phyloP scores from a whole-genome alignment of 768 basidiomycete genomes.

The Naganishia vishniacii region DNA sequence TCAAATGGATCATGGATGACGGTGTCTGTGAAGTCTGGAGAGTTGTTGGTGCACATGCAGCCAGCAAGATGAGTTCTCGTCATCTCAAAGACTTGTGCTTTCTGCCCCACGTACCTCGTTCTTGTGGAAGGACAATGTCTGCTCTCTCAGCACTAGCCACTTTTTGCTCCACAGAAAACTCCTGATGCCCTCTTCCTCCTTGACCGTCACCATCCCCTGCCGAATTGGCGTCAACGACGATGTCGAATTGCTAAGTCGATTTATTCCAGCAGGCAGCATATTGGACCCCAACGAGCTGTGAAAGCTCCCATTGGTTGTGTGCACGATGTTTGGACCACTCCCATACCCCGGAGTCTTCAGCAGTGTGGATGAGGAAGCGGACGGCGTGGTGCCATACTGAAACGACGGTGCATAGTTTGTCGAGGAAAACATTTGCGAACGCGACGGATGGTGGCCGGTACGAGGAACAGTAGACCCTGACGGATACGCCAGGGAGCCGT shows the following conservation, averaged over 20 bases:
- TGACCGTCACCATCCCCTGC: conserved; percentile 69
- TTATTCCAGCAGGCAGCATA: conserved; percentile 16
- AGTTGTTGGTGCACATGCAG: neutral
- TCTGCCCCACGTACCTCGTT: conserved; percentile 67
- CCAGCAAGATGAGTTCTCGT: neutral
- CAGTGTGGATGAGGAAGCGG: neutral
- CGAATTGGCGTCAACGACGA: conserved; percentile 26
- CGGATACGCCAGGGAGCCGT: conserved; percentile 6
- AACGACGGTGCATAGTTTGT: conserved; percentile 26
- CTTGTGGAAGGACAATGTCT: conserved; percentile 75
- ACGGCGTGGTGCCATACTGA: conserved; percentile 5
- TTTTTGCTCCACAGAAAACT: conserved; percentile 87
- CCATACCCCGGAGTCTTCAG: neutral
- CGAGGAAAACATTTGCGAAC: conserved; percentile 19
- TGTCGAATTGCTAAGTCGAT: conserved; percentile 5
- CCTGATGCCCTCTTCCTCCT: conserved; percentile 81
- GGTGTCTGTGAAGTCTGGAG: conserved; percentile 40
- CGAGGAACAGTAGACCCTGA: neutral
- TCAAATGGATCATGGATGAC: conserved; percentile 62
- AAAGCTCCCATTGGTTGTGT: neutral
- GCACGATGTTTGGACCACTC: neutral
- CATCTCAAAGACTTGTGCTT: neutral
- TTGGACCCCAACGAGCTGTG: neutral
- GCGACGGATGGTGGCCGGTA: neutral
- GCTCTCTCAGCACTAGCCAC: conserved; percentile 79